Base-by-base conservation (phyloP, 768 basidiomycete species). In the Pulveroboletus sp. region DNA sequence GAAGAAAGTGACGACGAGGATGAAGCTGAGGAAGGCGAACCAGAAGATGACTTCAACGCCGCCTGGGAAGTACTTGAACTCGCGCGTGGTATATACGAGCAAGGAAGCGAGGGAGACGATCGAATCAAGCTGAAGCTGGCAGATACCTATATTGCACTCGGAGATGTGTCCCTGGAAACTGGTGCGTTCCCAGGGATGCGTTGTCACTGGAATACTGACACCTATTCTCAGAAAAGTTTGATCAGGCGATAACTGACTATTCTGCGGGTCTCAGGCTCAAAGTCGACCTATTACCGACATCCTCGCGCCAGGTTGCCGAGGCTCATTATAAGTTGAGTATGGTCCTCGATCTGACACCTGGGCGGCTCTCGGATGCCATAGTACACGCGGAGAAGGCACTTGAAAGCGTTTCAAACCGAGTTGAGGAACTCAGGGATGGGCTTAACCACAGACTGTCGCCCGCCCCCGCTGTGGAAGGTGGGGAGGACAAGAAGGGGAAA, bases 1-100 rank as follows among this genome's bases (percentile, higher is more conserved):
- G 78, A 76, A 8, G 79, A 70, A 2, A 82, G 73, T 0, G 80
- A 73, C 0, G 82, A 76, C 0, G 79, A 75, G 4, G 82, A 78
- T 0, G 61, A 77, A 8, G 88, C 72, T 2, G 86, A 81, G 4
- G 87, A 84, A 11, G 87, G 66, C 4, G 91, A 89, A 59, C 91
- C 90, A 0, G 95, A 96, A 60, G 96, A 99, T 58, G 96, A 98
- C 61, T 96, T 96, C 68, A 96, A 95, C 57, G 92, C 91, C 24
- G 93, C 96, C 11, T 99, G 95, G 93, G 90, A 96, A 63, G 86
- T 95, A 3, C 76, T 99, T n/a, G 96, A 99, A 58, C 82, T 95
- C 49, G 94, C 95, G 18, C 78, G 94, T 36, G 81, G 85, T 10
- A 85, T 95, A 51, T 93, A 90, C 60, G 81, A 84, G 56, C 87